A percentile compares a stretch with the other conserved stretches of the same genome.
Conservation (phyloP, 805 yeast genomes). For the Spathaspora girioi region DNA sequence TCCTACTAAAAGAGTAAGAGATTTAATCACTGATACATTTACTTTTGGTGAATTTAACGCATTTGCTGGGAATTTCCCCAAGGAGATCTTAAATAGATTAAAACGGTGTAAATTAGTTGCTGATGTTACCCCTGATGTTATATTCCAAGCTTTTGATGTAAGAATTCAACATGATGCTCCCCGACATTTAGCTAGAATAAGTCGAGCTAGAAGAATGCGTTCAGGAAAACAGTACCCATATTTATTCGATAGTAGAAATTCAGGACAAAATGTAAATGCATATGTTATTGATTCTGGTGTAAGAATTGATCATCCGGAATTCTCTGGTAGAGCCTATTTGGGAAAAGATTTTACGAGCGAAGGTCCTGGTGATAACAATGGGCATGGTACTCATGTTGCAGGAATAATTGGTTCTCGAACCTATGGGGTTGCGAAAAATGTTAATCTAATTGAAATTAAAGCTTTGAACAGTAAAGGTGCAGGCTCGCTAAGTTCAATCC, state of each 20-base stretch:
- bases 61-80: conserved; percentile 59
- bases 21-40: conserved; percentile 48
- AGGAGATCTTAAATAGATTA: conserved; percentile 44
- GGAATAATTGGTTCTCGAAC: conserved; percentile 49
- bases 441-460: conserved; percentile 66
- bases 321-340: conserved; percentile 55
- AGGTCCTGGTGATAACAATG: conserved; percentile 50
- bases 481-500: conserved; percentile 64
- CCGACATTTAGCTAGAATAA: conserved; percentile 62
- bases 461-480: conserved; percentile 66
- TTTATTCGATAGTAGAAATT: conserved; percentile 40
- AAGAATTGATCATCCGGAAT: conserved; percentile 52
- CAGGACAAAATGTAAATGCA: conserved; percentile 63
- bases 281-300: conserved; percentile 88
- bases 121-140: conserved; percentile 65
- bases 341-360: conserved; percentile 65
- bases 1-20: conserved; percentile 38
- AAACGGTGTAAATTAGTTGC: conserved; percentile 60
- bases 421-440: conserved; percentile 54
- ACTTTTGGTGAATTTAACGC: conserved; percentile 72
- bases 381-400: conserved; percentile 59
- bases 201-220: conserved; percentile 39
- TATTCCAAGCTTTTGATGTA: conserved; percentile 52
- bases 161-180: conserved; percentile 48
- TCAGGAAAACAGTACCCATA: conserved; percentile 31